Percentiles rank a stretch among this genome's conserved stretches.
These are phyloP conservation scores for Hericium erinaceus DNA, from an alignment of 768 basidiomycete species.

Conservation along the genomic window DNA sequence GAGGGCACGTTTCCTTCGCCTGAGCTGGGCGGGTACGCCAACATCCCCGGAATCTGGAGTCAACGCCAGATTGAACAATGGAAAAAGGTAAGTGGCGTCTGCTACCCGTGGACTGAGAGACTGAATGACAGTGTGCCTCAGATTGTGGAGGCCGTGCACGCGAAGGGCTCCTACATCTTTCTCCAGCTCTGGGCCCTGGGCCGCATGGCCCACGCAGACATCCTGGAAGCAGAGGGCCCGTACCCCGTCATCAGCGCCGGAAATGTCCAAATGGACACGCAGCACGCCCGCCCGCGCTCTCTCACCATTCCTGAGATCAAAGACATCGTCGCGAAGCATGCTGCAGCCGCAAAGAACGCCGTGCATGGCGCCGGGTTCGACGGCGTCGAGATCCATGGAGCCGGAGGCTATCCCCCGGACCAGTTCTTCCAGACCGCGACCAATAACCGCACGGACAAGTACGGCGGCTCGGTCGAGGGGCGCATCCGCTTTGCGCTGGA, in stretches of 20 bases:
- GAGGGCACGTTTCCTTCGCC: neutral
- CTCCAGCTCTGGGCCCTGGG: conserved; percentile 52
- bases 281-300: neutral
- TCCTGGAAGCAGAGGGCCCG: neutral
- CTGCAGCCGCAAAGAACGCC: neutral
- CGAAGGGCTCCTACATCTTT: conserved; percentile 40
- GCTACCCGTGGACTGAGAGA: neutral
- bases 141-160: conserved; percentile 52
- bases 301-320: neutral
- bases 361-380: neutral
- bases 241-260: neutral
- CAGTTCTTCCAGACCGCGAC: neutral
- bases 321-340: neutral
- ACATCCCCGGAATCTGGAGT: neutral
- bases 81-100: neutral
- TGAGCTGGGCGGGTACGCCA: neutral
- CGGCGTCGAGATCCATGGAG: neutral
- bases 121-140: conserved; percentile 14
- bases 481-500: neutral
- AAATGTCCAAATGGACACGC: neutral
- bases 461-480: neutral
- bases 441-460: neutral
- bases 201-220: conserved; percentile 15
- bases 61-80: neutral
- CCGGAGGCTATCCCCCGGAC: neutral